Conservation (phyloP, 768 basidiomycete genomes). For the Tephrocybe sp. region DNA sequence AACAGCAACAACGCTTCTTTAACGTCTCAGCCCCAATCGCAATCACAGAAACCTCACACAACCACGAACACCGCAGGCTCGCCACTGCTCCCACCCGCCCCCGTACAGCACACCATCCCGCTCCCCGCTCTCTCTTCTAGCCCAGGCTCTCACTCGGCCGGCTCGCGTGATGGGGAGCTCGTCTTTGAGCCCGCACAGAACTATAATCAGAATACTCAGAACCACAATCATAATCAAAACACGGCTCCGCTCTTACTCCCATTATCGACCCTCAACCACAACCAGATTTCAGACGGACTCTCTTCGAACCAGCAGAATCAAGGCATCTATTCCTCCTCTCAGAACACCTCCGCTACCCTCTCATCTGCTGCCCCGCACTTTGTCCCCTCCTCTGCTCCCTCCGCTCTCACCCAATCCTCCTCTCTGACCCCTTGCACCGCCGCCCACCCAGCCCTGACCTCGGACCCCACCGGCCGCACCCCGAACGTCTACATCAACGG, state of each 20-base stretch:
- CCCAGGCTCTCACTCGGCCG: not conserved
- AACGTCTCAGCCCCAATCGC: not conserved
- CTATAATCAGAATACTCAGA: too few species aligned
- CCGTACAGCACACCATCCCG: constrained; percentile 32
- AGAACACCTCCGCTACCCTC: not conserved
- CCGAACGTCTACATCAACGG: constrained; percentile 91
- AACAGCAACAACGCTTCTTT: not conserved
- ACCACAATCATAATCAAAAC: too few species aligned
- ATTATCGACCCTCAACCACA: not conserved
- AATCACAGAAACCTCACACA: too few species aligned
- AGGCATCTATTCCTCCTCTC: not conserved
- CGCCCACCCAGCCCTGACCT: not conserved
- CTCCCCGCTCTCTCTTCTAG: constrained; percentile 10
- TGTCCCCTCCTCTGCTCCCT: too few species aligned
- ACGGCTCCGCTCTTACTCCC: not conserved
- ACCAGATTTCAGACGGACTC: not conserved
- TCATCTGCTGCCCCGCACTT: not conserved
- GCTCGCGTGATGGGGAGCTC: not conserved
- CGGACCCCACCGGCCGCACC: constrained; percentile 36
- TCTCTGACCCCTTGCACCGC: not conserved
- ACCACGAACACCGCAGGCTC: not conserved
- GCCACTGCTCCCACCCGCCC: constrained; percentile 26
- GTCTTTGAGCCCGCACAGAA: not conserved
- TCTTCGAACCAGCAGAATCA: too few species aligned
- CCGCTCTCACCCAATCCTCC: too few species aligned